Conservation (phyloP, 2,329 filamentous ascomycete species). For the Penicillium digitatum region DNA sequence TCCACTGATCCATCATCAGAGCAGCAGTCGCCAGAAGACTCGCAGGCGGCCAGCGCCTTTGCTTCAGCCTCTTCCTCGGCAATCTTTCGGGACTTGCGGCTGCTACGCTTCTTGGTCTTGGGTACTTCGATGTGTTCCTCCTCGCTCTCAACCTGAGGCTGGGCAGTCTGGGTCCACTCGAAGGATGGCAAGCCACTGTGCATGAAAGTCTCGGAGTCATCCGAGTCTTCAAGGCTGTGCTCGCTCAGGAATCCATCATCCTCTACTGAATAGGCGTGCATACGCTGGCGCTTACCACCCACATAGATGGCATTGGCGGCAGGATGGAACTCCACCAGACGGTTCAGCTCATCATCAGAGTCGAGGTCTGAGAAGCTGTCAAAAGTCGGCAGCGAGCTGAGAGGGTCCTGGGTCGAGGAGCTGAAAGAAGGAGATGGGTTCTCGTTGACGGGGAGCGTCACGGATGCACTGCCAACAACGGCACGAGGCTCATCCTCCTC, state of each 20-base stretch:
- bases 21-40: slow-evolving; percentile 15
- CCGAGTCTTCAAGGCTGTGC: slow-evolving; percentile 71
- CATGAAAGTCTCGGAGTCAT: slow-evolving; percentile 61
- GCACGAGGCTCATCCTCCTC: slow-evolving; percentile 40
- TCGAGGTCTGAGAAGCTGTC: slow-evolving; percentile 87
- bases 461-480: slow-evolving; percentile 34
- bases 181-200: slow-evolving; percentile 61
- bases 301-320: slow-evolving; percentile 58
- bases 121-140: slow-evolving; percentile 36
- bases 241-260: slow-evolving; percentile 74
- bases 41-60: slow-evolving; percentile 26
- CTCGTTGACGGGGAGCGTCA: slow-evolving; percentile 38
- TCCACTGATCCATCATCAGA: slow-evolving; percentile 45
- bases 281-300: slow-evolving; percentile 66
- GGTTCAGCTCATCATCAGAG: slow-evolving; percentile 82
- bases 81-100: slow-evolving; percentile 43
- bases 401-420: slow-evolving; percentile 46
- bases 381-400: slow-evolving; percentile 65
- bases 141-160: slow-evolving; percentile 42
- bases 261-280: slow-evolving; percentile 67
- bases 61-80: slow-evolving; percentile 48
- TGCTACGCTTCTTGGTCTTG: slow-evolving; percentile 49
- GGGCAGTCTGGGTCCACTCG: slow-evolving; percentile 44
- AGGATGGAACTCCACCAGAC: slow-evolving; percentile 65
- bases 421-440: slow-evolving; percentile 39